A percentile compares a stretch with the other conserved stretches of the same genome.
Evolutionary conservation across 306 rosid species (phyloP).

Genomic region (Vachellia pachyceras): DNA sequence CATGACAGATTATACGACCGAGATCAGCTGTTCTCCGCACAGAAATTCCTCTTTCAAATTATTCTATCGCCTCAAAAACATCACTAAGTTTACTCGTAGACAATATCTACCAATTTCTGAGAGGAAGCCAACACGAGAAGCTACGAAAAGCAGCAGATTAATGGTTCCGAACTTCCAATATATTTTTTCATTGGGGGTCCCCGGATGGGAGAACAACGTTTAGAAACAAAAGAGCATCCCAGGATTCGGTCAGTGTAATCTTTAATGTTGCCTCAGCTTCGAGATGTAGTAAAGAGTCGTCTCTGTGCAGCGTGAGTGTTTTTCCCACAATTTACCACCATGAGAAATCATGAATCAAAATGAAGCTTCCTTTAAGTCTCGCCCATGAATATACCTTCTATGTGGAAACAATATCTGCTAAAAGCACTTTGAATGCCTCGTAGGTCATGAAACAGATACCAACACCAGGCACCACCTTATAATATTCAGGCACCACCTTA

Average conservation of each 20-base stretch:
- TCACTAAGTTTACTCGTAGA: background rate
- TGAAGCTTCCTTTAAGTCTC: slow-evolving; percentile 31
- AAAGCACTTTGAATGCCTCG: slow-evolving; percentile 77
- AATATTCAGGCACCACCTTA: slow-evolving; percentile 92
- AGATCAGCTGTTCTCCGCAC: background rate
- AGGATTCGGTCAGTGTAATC: background rate
- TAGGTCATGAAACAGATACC: slow-evolving; percentile 98
- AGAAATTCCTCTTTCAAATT: background rate
- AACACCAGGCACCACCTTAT: slow-evolving; percentile 98
- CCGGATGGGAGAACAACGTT: background rate
- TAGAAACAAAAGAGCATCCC: background rate
- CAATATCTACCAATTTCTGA: background rate
- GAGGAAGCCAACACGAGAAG: background rate
- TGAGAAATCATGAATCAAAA: slow-evolving; percentile 50
- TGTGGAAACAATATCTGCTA: slow-evolving; percentile 59
- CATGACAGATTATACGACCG: background rate
- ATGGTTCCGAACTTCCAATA: background rate
- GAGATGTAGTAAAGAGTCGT: slow-evolving; percentile 4
- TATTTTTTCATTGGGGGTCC: background rate
- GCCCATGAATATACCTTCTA: slow-evolving; percentile 35
- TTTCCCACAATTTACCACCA: slow-evolving; percentile 50
- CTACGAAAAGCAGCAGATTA: background rate
- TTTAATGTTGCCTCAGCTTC: background rate
- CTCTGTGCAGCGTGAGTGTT: slow-evolving; percentile 37
- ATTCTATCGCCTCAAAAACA: background rate